Evolutionary conservation across 2,329 filamentous ascomycete species (phyloP).

Genomic region (Aspergillus sp.): DNA sequence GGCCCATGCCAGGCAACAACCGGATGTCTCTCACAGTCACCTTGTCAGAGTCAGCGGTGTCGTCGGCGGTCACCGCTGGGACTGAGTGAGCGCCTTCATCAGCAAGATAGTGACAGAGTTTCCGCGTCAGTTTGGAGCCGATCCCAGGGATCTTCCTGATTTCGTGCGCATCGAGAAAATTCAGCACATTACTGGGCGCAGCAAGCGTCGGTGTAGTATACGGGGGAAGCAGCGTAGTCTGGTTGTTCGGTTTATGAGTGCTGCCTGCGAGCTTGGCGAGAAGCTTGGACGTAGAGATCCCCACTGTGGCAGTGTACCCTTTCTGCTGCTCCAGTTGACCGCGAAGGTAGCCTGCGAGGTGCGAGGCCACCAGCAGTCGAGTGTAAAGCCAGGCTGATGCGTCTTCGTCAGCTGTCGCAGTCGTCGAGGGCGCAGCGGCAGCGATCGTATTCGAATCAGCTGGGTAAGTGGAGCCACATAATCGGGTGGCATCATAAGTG

Average conservation of each 20-base stretch:
- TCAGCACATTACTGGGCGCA: slow-evolving; percentile 54
- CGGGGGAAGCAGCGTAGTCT: slow-evolving; percentile 78
- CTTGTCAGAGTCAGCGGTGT: slow-evolving; percentile 47
- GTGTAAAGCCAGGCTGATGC: slow-evolving; percentile 45
- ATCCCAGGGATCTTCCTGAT: slow-evolving; percentile 83
- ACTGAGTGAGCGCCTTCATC: not conserved
- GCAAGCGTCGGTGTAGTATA: slow-evolving; percentile 41
- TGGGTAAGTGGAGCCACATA: slow-evolving; percentile 67
- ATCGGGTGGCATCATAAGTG: slow-evolving; percentile 67
- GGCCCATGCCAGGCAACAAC: slow-evolving; percentile 61
- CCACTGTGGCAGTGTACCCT: slow-evolving; percentile 85
- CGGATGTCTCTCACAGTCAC: slow-evolving; percentile 69
- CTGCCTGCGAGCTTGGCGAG: slow-evolving; percentile 83
- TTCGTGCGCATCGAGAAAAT: slow-evolving; percentile 74
- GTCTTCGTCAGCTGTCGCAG: slow-evolving; percentile 5
- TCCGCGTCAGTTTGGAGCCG: slow-evolving; percentile 74
- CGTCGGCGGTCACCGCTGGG: not conserved
- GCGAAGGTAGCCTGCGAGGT: slow-evolving; percentile 75
- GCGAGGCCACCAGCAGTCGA: slow-evolving; percentile 74
- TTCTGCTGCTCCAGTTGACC: slow-evolving; percentile 70
- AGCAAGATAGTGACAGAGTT: slow-evolving; percentile 47
- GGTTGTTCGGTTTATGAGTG: slow-evolving; percentile 80
- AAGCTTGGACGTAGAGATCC: slow-evolving; percentile 83
- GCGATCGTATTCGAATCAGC: slow-evolving; percentile 8
- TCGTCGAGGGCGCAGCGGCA: slow-evolving; percentile 28